These are phyloP conservation scores for Schizochytrium sp. DNA, from an alignment of 108 stramenopile species.

Conservation along the genomic window DNA sequence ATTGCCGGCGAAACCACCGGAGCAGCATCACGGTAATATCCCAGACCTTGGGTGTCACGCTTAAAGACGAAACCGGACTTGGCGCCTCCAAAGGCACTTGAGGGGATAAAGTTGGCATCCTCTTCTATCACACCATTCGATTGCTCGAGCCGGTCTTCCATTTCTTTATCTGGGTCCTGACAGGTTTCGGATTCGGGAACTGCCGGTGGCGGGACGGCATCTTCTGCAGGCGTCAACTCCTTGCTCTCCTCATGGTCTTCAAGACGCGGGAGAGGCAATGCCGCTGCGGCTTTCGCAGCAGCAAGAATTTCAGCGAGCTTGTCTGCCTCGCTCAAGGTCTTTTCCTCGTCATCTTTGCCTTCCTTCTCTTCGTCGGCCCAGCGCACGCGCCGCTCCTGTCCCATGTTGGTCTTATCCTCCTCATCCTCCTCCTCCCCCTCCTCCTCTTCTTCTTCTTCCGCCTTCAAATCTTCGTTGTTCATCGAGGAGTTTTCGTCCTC, in stretches of 20 bases:
- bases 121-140: no score
- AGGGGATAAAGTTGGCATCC: neutral
- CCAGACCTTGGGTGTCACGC: neutral
- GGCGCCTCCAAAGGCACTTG: neutral
- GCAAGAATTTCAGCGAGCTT: neutral
- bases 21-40: neutral
- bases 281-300: neutral
- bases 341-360: no score
- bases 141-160: no score
- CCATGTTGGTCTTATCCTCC: neutral
- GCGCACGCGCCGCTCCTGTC: neutral
- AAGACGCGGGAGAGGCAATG: neutral
- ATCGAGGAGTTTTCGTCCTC: no score
- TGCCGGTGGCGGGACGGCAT: no score
- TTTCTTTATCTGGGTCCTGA: no score
- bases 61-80: neutral
- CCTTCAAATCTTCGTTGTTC: neutral
- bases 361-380: no score
- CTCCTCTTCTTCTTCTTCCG: neutral
- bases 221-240: no score
- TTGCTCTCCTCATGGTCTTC: neutral
- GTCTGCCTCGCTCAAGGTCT: neutral
- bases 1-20: no score
- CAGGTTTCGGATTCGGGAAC: no score
- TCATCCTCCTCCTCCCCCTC: neutral